Percentiles rank a stretch among this genome's conserved stretches.
Evolutionary conservation across 805 yeast genomes (phyloP).

Genomic region (Zygosaccharomyces kombuchaensis): DNA sequence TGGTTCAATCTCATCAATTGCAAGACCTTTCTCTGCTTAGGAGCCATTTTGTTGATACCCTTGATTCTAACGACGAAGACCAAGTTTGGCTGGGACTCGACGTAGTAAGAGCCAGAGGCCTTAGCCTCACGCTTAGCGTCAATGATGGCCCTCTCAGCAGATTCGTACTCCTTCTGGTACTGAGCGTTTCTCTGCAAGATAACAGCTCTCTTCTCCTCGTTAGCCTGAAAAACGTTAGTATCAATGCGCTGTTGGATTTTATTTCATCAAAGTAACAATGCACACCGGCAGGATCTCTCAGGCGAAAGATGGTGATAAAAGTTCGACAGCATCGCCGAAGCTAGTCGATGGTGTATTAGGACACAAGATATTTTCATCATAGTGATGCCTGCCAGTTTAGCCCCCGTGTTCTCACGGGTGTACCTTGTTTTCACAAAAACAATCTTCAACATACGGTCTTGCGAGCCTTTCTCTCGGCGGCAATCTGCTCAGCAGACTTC

Average conservation of each 20-base stretch:
- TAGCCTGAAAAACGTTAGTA: conserved; percentile 37
- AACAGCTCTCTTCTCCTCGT: conserved; percentile 58
- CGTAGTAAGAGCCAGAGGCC: conserved; percentile 91
- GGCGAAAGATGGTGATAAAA: conserved; percentile 74
- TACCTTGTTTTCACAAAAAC: background rate
- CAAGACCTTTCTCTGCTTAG: conserved; percentile 98
- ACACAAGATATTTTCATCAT: conserved; percentile 51
- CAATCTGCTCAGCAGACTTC: conserved; percentile 70
- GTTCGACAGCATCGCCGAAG: conserved; percentile 65
- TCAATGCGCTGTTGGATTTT: background rate
- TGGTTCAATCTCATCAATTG: conserved; percentile 90
- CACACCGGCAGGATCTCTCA: conserved; percentile 38
- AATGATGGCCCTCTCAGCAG: conserved; percentile 83
- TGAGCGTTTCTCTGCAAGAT: conserved; percentile 93
- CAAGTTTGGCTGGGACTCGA: conserved; percentile 90
- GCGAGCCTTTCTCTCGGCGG: conserved; percentile 75
- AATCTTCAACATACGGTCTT: conserved; percentile 63
- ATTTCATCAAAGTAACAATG: background rate
- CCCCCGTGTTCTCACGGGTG: conserved; percentile 19
- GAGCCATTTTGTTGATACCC: conserved; percentile 98
- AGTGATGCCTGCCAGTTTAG: conserved; percentile 8
- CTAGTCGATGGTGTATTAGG: conserved; percentile 53
- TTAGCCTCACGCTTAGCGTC: conserved; percentile 90
- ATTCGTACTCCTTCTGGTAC: conserved; percentile 91
- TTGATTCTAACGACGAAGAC: conserved; percentile 97